A percentile compares a stretch with the other conserved stretches of the same genome.
phyloP scores from a whole-genome alignment of 2,329 filamentous ascomycete species.

The Chaetothyriales sp. region DNA sequence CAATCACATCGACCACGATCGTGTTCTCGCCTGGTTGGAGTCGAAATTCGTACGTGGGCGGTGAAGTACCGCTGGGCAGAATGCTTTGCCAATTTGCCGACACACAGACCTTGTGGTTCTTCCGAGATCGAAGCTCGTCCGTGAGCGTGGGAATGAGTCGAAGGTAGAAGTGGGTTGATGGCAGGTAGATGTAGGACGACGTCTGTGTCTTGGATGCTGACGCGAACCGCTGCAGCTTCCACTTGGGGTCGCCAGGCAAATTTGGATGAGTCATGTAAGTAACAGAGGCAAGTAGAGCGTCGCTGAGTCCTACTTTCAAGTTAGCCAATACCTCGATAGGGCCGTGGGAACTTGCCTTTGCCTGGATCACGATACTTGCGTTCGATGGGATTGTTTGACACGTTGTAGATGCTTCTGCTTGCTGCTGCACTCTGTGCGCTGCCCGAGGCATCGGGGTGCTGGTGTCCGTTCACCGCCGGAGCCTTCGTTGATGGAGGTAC shows the following conservation, averaged over 20 bases:
- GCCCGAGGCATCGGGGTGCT: constrained; percentile 1
- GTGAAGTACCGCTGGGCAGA: constrained; percentile 25
- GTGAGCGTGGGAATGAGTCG: constrained; percentile 36
- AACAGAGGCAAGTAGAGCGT: constrained; percentile 54
- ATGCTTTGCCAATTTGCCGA: constrained; percentile 7
- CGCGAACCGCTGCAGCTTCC: constrained; percentile 49
- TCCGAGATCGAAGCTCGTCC: constrained; percentile 7
- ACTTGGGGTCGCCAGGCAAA: constrained; percentile 45
- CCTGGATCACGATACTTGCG: constrained; percentile 28
- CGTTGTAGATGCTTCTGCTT: neutral
- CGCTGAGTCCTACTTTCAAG: constrained; percentile 21
- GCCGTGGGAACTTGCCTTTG: constrained; percentile 30
- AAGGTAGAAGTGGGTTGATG: constrained; percentile 51
- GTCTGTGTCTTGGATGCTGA: constrained; percentile 53
- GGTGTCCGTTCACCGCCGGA: neutral
- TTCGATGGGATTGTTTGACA: constrained; percentile 26
- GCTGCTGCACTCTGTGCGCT: constrained; percentile 3
- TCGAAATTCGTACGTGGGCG: constrained; percentile 60
- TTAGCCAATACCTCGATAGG: constrained; percentile 21
- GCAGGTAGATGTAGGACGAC: constrained; percentile 56
- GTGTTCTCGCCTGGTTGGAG: constrained; percentile 60
- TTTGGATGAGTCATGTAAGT: constrained; percentile 53
- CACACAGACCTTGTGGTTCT: constrained; percentile 11
- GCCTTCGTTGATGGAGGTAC: constrained; percentile 13
- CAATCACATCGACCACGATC: constrained; percentile 63